These are phyloP conservation scores for Mycena vitilis DNA, from an alignment of 768 basidiomycete genomes.

Conservation along the genomic window DNA sequence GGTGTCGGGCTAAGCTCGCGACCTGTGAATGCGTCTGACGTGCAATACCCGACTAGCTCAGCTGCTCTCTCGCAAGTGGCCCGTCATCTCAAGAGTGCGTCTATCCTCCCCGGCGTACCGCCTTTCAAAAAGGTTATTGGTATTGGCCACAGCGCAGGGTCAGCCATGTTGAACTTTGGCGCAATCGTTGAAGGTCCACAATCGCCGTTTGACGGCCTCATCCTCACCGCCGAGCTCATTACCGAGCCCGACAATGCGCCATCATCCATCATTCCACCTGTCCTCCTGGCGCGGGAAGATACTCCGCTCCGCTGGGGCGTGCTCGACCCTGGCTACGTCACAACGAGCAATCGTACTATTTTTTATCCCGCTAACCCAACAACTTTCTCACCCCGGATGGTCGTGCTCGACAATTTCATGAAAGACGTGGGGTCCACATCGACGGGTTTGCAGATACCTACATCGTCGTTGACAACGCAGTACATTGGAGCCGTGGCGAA, in stretches of 20 bases:
- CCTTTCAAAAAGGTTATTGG: conserved; percentile 16
- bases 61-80: conserved; percentile 6
- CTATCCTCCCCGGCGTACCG: conserved; percentile 6
- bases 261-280: neutral
- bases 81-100: conserved; percentile 4
- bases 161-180: conserved; percentile 1
- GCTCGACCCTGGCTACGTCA: conserved; percentile 11
- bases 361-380: conserved; percentile 11
- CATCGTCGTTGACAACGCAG: neutral
- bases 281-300: conserved; percentile 4
- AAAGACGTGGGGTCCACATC: conserved; percentile 11
- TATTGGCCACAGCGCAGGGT: conserved; percentile 13
- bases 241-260: neutral
- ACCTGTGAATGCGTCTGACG: too few relatives aligned
- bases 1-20: too few relatives aligned
- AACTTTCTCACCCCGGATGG: conserved; percentile 13
- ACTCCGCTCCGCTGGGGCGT: conserved; percentile 1
- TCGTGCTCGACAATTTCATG: conserved; percentile 8
- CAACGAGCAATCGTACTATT: neutral
- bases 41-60: too few relatives aligned
- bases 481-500: conserved; percentile 6
- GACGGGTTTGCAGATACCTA: neutral
- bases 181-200: conserved; percentile 8
- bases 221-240: neutral
- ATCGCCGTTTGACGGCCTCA: conserved; percentile 15